These are phyloP conservation scores for Macrophomina pseudophaseolina DNA, from an alignment of 2,329 filamentous ascomycete species.

Conservation along the genomic window DNA sequence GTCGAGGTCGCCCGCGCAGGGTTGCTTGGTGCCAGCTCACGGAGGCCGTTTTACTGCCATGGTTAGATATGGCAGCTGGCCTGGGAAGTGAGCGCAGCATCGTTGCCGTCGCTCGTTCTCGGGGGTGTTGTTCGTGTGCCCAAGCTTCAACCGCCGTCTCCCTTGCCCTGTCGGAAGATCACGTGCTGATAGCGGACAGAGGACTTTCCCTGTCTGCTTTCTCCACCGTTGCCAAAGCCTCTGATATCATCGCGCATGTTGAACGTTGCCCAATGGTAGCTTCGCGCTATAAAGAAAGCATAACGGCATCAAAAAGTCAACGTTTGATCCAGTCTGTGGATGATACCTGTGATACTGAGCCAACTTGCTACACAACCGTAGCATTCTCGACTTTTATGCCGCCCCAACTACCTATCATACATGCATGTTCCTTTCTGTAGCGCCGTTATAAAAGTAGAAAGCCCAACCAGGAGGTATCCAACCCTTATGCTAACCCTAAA, in stretches of 20 bases:
- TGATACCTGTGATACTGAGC: not conserved
- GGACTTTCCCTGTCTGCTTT: not conserved
- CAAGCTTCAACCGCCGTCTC: not conserved
- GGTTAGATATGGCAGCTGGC: slow-evolving; percentile 5
- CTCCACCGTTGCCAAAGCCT: not conserved
- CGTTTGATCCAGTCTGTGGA: not conserved
- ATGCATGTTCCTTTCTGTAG: slow-evolving; percentile 6
- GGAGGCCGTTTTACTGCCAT: slow-evolving; percentile 3
- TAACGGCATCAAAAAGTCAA: not conserved
- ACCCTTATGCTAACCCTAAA: slow-evolving; percentile 5
- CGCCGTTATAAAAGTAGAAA: slow-evolving; percentile 2
- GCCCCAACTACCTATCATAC: slow-evolving; percentile 12
- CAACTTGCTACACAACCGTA: not conserved
- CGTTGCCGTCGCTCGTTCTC: slow-evolving; percentile 22
- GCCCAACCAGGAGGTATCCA: slow-evolving; percentile 13
- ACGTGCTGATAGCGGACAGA: slow-evolving; percentile 9
- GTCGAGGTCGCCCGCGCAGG: slow-evolving; percentile 8
- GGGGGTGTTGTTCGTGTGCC: slow-evolving; percentile 6
- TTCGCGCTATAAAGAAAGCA: not conserved
- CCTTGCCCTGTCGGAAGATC: not conserved
- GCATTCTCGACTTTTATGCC: slow-evolving; percentile 8
- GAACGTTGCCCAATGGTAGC: not conserved
- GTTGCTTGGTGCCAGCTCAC: not conserved
- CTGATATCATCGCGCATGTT: slow-evolving; percentile 22
- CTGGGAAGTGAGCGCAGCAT: slow-evolving; percentile 22